These are phyloP conservation scores for Hypoxylon rubiginosum DNA, from an alignment of 2,329 filamentous ascomycete species.

Conservation along the genomic window DNA sequence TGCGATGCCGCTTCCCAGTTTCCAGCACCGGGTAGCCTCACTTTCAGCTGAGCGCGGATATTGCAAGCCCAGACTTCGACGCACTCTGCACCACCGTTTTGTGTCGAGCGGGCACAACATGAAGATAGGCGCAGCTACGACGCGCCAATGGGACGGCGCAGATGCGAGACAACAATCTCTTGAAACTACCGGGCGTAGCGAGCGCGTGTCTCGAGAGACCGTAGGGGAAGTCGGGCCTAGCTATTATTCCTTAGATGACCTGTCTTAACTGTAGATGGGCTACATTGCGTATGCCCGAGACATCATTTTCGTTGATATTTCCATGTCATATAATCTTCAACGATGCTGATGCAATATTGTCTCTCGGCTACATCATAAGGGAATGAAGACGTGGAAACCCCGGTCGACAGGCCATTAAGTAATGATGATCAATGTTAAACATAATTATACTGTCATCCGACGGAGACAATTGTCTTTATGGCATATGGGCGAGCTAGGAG, in stretches of 20 bases:
- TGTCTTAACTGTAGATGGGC: slow-evolving; percentile 20
- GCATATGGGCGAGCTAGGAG: neutral
- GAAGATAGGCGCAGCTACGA: neutral
- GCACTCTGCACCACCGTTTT: slow-evolving; percentile 45
- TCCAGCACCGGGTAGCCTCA: slow-evolving; percentile 20
- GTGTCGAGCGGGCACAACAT: slow-evolving; percentile 29
- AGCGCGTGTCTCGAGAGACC: slow-evolving; percentile 10
- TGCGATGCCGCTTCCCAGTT: slow-evolving; percentile 25
- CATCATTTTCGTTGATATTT: slow-evolving; percentile 3
- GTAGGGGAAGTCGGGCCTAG: neutral
- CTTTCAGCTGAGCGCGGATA: slow-evolving; percentile 20
- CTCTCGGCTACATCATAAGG: slow-evolving; percentile 4
- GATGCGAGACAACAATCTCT: slow-evolving; percentile 16
- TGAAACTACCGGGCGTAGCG: neutral
- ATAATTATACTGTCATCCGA: neutral
- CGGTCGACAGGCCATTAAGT: neutral
- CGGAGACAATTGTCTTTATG: neutral
- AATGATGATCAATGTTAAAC: slow-evolving; percentile 14
- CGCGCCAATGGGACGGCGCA: slow-evolving; percentile 12
- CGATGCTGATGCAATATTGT: slow-evolving; percentile 6
- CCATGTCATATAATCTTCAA: neutral
- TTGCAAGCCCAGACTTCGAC: slow-evolving; percentile 33
- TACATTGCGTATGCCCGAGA: slow-evolving; percentile 15
- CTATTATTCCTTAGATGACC: slow-evolving; percentile 19
- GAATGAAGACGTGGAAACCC: too few relatives aligned